phyloP scores from a whole-genome alignment of 495 filamentous ascomycete genomes.

The Aspergillus hancockii region DNA sequence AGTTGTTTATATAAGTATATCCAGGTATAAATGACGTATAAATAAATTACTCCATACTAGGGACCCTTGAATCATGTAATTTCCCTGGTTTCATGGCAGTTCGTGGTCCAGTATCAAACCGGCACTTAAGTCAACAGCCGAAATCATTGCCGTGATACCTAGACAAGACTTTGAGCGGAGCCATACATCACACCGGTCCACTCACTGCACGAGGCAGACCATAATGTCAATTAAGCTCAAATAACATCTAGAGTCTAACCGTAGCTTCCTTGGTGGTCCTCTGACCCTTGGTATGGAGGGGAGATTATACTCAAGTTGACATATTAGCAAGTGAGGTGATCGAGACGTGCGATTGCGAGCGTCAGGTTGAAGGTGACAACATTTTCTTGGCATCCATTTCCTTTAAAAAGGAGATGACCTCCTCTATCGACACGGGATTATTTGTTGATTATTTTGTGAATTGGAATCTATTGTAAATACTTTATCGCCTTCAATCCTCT shows the following conservation, averaged over 20 bases:
- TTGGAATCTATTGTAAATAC: neutral
- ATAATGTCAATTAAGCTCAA: conserved; percentile 25
- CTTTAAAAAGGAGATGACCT: conserved; percentile 18
- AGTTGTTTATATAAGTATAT: neutral
- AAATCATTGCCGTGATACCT: conserved; percentile 29
- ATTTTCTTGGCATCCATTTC: conserved; percentile 33
- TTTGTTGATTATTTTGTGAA: neutral
- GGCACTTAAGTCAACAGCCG: conserved; percentile 29
- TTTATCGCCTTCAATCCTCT: neutral
- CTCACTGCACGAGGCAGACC: conserved; percentile 9
- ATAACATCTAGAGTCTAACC: conserved; percentile 21
- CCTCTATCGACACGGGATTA: neutral
- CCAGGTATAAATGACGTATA: neutral
- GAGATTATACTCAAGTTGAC: conserved; percentile 15
- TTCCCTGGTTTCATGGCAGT: neutral
- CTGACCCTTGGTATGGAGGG: conserved; percentile 6
- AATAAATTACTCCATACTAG: neutral
- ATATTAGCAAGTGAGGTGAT: conserved; percentile 42
- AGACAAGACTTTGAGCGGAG: conserved; percentile 14
- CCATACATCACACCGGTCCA: conserved; percentile 18
- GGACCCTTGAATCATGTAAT: neutral
- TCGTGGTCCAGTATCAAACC: conserved; percentile 1
- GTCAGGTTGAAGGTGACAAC: conserved; percentile 15
- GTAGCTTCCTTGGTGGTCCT: conserved; percentile 15
- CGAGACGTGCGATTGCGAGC: conserved; percentile 36